Base-by-base conservation (phyloP, 331 rosid genomes). In the Quercus phellos region DNA sequence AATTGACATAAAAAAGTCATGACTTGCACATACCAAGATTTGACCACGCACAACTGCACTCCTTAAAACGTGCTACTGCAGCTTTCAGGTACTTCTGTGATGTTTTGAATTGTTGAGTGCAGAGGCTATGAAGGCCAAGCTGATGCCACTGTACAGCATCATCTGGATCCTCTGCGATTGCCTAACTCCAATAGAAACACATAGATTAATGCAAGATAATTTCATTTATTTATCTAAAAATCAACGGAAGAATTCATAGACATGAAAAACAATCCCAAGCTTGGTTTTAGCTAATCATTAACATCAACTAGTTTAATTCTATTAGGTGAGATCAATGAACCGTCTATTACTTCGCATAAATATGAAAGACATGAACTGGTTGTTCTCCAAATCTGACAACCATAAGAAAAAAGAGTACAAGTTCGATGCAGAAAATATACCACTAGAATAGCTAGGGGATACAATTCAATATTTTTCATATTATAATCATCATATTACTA, bases 141-240 rank as follows among this genome's bases (percentile, higher is more conserved):
- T 94, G 99, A 82, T 89, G 97, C 99, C 97, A 94, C 61, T 86
- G 98, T 72, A 92, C 90, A 73, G 94, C 89, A 84, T 91, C 98
- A 84, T 92, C 92, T 35, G 98, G 98, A 82, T 90, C 89, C 86
- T 92, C 99, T 3, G 99, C 90, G 70, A 94, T 60, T 68, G 94
- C 97, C 99, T 94, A 73, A 64, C 70, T 75, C 73, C 77, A 78
- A 77, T 51, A 72, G 75, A 70, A 55, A 55, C 35, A 30, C 66
- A 75, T 16, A 6, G 66, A 60, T 80, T 78, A 68, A 79, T 51
- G 34, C 13, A 35, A 32, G 51, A 14, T 32, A 18, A 9, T 0
- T 63, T 16, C 7, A 27, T 26, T 46, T 46, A 46, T 46, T 3
- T 46, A 46, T 46, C 53, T 46, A 46, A 26, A 63, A 30, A 34